phyloP scores from a whole-genome alignment of 2,329 filamentous ascomycete genomes.

The Camillea tinctor region DNA sequence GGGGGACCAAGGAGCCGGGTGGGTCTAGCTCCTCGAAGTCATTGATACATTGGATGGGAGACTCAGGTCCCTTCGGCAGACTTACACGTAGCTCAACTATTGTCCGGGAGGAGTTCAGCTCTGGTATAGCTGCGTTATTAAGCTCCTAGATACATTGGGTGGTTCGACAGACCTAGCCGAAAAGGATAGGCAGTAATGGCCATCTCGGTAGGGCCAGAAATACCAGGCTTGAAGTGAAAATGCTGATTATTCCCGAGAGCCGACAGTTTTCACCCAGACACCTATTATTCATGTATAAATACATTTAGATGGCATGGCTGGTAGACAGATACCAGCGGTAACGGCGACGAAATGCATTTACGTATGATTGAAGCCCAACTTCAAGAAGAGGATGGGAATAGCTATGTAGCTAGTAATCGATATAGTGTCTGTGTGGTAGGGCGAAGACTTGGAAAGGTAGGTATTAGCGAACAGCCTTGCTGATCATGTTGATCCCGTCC shows the following conservation, averaged over 20 bases:
- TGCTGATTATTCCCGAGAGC: neutral
- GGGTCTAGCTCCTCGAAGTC: neutral
- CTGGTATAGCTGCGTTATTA: no score
- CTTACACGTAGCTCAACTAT: neutral
- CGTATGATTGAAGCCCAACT: neutral
- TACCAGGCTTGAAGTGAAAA: neutral
- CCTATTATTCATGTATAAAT: neutral
- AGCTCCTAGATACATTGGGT: neutral
- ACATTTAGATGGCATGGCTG: neutral
- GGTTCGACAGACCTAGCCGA: neutral
- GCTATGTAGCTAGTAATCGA: neutral
- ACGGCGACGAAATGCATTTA: neutral
- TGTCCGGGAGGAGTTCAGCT: neutral
- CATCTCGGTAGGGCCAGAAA: neutral
- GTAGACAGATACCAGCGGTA: neutral
- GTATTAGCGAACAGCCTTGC: neutral
- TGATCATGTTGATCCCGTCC: neutral
- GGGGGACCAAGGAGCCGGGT: neutral
- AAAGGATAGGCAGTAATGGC: neutral
- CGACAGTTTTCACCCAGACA: neutral
- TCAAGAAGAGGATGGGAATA: neutral
- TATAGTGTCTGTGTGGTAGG: neutral
- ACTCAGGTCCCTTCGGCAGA: neutral
- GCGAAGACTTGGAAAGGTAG: neutral
- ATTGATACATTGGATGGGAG: neutral